Percentiles rank a stretch among this genome's conserved stretches.
These are phyloP conservation scores for Boletus rubropictus DNA, from an alignment of 768 basidiomycete species.

Conservation along the genomic window DNA sequence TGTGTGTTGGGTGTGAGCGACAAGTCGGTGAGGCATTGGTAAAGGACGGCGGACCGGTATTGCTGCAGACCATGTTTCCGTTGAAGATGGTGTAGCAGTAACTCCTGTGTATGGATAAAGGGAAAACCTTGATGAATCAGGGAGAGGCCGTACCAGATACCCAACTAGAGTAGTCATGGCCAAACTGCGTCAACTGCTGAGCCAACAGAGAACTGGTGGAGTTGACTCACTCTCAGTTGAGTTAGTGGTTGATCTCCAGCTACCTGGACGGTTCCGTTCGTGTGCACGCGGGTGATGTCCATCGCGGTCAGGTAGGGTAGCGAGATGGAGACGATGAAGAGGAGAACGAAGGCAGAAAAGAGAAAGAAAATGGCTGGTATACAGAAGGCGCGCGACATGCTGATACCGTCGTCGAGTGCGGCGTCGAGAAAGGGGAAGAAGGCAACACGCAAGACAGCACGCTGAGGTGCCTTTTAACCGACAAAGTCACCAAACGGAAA, in stretches of 20 bases:
- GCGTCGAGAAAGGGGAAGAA: constrained; percentile 6
- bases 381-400: constrained; percentile 49
- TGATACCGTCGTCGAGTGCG: neutral
- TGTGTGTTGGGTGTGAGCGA: constrained; percentile 16
- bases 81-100: constrained; percentile 48
- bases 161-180: constrained; percentile 42
- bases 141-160: constrained; percentile 51
- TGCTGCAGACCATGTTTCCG: constrained; percentile 39
- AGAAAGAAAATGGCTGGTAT: constrained; percentile 56
- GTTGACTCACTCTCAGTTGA: constrained; percentile 50
- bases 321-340: constrained; percentile 64
- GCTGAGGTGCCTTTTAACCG: constrained; percentile 15
- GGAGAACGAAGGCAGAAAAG: constrained; percentile 57
- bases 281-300: constrained; percentile 59
- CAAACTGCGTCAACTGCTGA: constrained; percentile 2
- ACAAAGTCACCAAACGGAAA: constrained; percentile 9
- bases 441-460: constrained; percentile 1
- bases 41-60: constrained; percentile 34
- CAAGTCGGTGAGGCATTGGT: neutral
- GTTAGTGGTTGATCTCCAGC: constrained; percentile 28
- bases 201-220: neutral
- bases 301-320: constrained; percentile 62
- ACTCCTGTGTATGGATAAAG: constrained; percentile 40
- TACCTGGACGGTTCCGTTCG: constrained; percentile 30
- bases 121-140: neutral